Base-by-base conservation (phyloP, 805 yeast species). In the Candida fluviatilis region DNA sequence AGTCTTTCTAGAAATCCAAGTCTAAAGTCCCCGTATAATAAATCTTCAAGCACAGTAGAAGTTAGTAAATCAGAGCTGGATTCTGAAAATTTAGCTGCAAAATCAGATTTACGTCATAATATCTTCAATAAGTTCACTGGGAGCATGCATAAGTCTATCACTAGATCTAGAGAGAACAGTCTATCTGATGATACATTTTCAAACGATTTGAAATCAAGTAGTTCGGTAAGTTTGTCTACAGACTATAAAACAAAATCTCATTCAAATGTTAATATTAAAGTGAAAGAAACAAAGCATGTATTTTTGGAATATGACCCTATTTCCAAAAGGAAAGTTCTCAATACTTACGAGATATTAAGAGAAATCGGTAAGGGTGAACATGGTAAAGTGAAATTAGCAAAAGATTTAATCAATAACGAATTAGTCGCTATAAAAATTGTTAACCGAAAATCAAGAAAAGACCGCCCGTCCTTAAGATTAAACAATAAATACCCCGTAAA, bases 291-390 rank as follows among this genome's bases (percentile, higher is more conserved):
- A 1, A 80, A 76, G 41, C 75, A 76, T 41, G 86, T 93, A 12
- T 76, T 73, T 25, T 73, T 91, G 27, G 95, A 90, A 49, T 89
- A 87, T 62, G 96, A 93, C 58, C 97, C 98, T 0, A 75, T 84
- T 4, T 79, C 83, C 1, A 80, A 83, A 44, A 76, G 93, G 36
- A 85, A 90, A 55, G 79, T 83, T 25, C 70, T 93, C 44, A 93
- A 93, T 62, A 80, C 95, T 0, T 93, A 90, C 57, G 99, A 93
- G 60, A 85, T 93, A 26, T 62, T 89, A 21, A 71, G 75, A 18
- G 97, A 90, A 62, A 70, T 93, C 19, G 99, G 99, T 8, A 73
- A 85, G 25, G 99, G 99, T n/a, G 96, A 90, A 58, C 98, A 91
- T 62, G 98, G 99, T n/a, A 91, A 88, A 58, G 99, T 93, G 31